Conservation (phyloP, 352 stramenopile species). For the Salisapilia sapeloensis region DNA sequence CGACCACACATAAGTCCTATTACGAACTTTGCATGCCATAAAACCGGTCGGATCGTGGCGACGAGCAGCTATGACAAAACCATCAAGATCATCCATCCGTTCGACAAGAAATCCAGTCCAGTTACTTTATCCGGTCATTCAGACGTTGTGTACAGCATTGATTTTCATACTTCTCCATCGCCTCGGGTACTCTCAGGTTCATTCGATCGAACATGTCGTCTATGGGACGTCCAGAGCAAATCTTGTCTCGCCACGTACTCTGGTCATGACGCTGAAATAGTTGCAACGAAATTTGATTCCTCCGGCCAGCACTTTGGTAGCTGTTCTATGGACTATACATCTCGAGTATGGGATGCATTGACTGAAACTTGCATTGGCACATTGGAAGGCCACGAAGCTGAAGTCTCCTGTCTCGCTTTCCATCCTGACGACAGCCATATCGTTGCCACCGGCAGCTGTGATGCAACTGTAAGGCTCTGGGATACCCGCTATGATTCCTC, state of each 20-base stretch:
- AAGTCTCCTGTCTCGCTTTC: constrained; percentile 56
- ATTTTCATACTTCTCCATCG: constrained; percentile 35
- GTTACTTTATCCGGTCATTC: constrained; percentile 30
- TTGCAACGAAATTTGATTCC: constrained; percentile 21
- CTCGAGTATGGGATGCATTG: constrained; percentile 46
- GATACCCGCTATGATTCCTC: constrained; percentile 39
- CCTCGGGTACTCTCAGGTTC: constrained; percentile 41
- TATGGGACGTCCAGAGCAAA: constrained; percentile 34
- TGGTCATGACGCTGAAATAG: constrained; percentile 41
- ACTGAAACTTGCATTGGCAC: constrained; percentile 20
- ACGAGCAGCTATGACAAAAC: constrained; percentile 68
- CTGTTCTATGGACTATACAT: constrained; percentile 52
- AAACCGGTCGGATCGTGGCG: constrained; percentile 34
- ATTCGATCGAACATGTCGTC: constrained; percentile 61
- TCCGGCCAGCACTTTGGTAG: constrained; percentile 27
- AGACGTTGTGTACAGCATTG: constrained; percentile 42
- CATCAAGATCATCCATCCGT: constrained; percentile 25
- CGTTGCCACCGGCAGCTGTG: constrained; percentile 40
- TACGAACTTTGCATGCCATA: constrained; percentile 57
- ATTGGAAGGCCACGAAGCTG: constrained; percentile 32
- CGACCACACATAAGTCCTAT: constrained; percentile 40
- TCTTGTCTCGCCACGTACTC: constrained; percentile 17
- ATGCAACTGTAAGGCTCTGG: constrained; percentile 54
- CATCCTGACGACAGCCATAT: constrained; percentile 27
- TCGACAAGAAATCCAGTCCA: constrained; percentile 9